Evolutionary conservation across 1,284 basidiomycete species (phyloP).

Genomic region (Veloboletus limbatus): DNA sequence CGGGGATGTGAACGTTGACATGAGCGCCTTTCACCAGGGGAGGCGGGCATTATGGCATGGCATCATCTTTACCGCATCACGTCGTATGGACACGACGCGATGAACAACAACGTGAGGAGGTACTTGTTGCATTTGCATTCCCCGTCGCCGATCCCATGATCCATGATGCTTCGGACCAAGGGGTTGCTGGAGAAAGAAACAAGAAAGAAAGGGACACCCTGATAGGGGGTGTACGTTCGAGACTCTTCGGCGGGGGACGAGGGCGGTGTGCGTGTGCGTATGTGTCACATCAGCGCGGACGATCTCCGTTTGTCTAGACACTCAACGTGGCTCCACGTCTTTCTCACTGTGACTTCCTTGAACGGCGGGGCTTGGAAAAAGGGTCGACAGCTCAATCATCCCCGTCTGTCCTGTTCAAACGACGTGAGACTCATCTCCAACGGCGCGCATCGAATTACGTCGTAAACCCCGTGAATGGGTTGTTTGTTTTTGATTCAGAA

Average conservation of each 20-base stretch:
- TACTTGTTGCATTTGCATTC: not conserved
- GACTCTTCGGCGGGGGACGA: too few relatives aligned
- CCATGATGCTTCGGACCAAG: not conserved
- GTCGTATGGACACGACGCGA: not conserved
- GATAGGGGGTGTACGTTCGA: too few relatives aligned
- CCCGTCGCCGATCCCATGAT: not conserved
- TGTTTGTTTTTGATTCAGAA: too few relatives aligned
- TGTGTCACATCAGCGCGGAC: not conserved
- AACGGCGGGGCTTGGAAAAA: not conserved
- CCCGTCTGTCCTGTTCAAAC: not conserved
- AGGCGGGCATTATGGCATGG: not conserved
- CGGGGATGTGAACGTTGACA: not conserved
- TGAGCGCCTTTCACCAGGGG: not conserved
- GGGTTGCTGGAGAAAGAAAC: not conserved
- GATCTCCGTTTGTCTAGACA: not conserved
- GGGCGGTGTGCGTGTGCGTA: too few relatives aligned
- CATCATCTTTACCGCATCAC: not conserved
- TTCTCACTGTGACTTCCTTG: too few relatives aligned
- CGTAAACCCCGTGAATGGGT: too few relatives aligned
- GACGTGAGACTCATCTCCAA: not conserved
- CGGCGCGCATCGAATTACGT: too few relatives aligned
- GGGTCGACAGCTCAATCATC: not conserved
- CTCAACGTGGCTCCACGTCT: too few relatives aligned
- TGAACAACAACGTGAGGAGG: not conserved
- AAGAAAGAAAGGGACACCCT: too few relatives aligned